phyloP scores from a whole-genome alignment of 192 early-diverging fungal genomes.

The Podila epicladia region DNA sequence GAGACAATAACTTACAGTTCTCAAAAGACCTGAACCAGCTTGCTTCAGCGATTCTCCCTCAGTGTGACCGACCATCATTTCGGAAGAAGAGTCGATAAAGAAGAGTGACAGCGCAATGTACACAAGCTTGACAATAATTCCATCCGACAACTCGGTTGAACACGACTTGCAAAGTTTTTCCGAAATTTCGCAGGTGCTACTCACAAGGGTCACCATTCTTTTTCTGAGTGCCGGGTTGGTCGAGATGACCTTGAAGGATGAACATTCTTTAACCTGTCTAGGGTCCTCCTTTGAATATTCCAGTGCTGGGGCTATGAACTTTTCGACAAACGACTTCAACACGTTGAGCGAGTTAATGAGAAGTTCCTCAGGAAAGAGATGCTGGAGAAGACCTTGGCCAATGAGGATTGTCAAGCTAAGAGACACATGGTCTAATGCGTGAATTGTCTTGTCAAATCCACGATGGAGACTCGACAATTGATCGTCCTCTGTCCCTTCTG shows the following conservation, averaged over 20 bases:
- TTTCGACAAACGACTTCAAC: slow-evolving; percentile 24
- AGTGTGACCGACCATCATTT: slow-evolving; percentile 17
- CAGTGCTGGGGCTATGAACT: slow-evolving; percentile 21
- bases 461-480: not conserved
- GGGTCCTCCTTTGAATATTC: slow-evolving; percentile 27
- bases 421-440: slow-evolving; percentile 15
- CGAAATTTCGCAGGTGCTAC: slow-evolving; percentile 11
- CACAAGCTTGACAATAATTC: slow-evolving; percentile 55
- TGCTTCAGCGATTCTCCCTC: slow-evolving; percentile 39
- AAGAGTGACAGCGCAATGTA: slow-evolving; percentile 60
- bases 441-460: slow-evolving; percentile 5
- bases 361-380: slow-evolving; percentile 39
- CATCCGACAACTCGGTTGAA: slow-evolving; percentile 52
- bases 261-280: not conserved
- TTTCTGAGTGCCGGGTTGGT: not conserved
- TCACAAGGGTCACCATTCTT: slow-evolving; percentile 16
- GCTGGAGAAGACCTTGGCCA: slow-evolving; percentile 7
- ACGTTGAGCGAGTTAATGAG: slow-evolving; percentile 16
- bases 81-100: slow-evolving; percentile 55
- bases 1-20: slow-evolving; percentile 26
- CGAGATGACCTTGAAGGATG: slow-evolving; percentile 6
- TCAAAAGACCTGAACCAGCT: slow-evolving; percentile 38
- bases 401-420: slow-evolving; percentile 22
- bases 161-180: slow-evolving; percentile 8
- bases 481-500: not conserved